These are phyloP conservation scores for Eutrema heterophyllum DNA, from an alignment of 345 rosid species.

Conservation along the genomic window DNA sequence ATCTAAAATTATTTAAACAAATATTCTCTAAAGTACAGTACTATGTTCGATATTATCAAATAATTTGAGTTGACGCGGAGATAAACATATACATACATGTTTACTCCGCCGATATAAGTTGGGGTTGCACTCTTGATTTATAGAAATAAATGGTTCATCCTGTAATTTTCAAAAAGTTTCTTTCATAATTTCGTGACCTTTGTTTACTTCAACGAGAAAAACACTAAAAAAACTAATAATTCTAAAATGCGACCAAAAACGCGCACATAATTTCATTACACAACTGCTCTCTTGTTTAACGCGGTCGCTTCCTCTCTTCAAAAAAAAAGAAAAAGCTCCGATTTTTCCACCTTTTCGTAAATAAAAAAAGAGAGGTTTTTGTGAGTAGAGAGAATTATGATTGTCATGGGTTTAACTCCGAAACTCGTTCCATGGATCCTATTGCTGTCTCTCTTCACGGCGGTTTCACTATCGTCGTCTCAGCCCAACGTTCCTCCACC, in stretches of 20 bases:
- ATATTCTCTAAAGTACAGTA: not conserved
- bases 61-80: not conserved
- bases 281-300: slow-evolving; percentile 31
- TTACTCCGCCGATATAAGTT: not conserved
- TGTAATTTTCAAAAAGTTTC: not conserved
- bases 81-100: not conserved
- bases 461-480: slow-evolving; percentile 34
- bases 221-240: not conserved
- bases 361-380: not conserved
- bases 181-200: not conserved
- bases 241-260: slow-evolving; percentile 13
- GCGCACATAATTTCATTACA: slow-evolving; percentile 23
- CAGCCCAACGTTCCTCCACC: slow-evolving; percentile 46
- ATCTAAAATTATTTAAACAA: not conserved
- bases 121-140: not conserved
- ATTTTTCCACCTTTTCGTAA: not conserved
- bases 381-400: not conserved
- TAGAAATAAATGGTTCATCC: not conserved
- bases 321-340: not conserved
- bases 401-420: slow-evolving; percentile 27
- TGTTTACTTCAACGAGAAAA: slow-evolving; percentile 6
- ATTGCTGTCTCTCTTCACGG: slow-evolving; percentile 7
- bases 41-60: not conserved
- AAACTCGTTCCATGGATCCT: slow-evolving; percentile 8
- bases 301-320: slow-evolving; percentile 34